Evolutionary conservation across 2,329 filamentous ascomycete genomes (phyloP).

Genomic region (Penicillium sp.): DNA sequence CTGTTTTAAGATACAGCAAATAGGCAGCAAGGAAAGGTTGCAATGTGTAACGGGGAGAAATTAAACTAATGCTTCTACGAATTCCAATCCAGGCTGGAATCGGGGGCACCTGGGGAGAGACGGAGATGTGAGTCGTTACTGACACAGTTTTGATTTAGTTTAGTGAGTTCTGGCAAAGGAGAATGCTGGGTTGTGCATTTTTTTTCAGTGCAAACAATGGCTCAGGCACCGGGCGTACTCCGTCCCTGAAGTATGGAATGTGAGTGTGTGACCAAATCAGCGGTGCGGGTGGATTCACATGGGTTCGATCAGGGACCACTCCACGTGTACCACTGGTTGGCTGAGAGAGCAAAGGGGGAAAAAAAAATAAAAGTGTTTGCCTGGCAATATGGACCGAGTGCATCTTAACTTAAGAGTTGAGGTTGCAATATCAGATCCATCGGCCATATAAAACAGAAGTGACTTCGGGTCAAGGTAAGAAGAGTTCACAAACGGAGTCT

Average conservation of each 20-base stretch:
- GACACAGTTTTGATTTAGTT: background rate
- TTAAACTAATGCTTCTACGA: background rate
- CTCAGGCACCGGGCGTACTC: background rate
- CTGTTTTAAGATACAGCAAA: background rate
- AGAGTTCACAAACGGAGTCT: background rate
- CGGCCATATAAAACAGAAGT: background rate
- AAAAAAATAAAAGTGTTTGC: background rate
- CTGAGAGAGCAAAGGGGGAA: background rate
- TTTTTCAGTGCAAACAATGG: background rate
- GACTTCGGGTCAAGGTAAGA: background rate
- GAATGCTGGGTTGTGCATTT: background rate
- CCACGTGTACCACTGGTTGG: conserved; percentile 11
- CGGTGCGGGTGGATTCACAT: conserved; percentile 10
- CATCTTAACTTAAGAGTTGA: background rate
- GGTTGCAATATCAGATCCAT: background rate
- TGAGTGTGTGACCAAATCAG: conserved; percentile 16
- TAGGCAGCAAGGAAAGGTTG: background rate
- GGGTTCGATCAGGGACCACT: conserved; percentile 10
- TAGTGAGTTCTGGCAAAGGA: background rate
- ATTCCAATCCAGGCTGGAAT: background rate
- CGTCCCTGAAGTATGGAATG: background rate
- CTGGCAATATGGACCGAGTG: background rate
- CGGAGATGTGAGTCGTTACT: background rate
- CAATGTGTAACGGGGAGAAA: background rate
- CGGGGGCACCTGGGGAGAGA: background rate